Evolutionary conservation across 2,329 filamentous ascomycete genomes (phyloP), one percentile per base, ranked within the genome.

Genomic region (Sporothrix dimorphospora): DNA sequence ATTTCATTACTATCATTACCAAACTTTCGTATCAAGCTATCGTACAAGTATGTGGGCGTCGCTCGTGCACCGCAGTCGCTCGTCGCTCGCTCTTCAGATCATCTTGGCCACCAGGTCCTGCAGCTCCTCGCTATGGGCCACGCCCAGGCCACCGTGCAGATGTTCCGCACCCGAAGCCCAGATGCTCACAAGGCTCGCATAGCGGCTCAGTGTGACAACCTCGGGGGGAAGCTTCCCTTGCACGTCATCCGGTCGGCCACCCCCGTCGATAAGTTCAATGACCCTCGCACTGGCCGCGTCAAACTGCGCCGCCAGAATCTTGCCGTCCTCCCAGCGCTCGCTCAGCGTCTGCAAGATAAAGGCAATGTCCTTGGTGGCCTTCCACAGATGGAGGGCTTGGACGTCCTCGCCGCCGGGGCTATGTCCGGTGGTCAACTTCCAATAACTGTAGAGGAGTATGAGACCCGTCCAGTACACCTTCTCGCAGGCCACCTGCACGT

Each of bases 381-480:
- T 76, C 76, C 76, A 77, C 7, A 77, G 72, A 59, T 76, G 42
- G 1, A 67, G 42, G 7, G 63, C 40, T 6, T 49, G 63, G 14
- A 66, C 14, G n/a, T 27, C 53, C 19, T 21, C 57, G 19, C 34
- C 57, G 30, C 14, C 24, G 57, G 4, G 4, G 30, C 2, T 34
- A 16, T n/a, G n/a, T n/a, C n/a, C 40, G 7, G 9, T 14, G 45
- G 34, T 68, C 12, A 77, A 73, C 34, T 63, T 51, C 75, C 76
- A 76, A 51, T 75, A 77, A 68, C 74, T 75, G 69, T 76, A 74
- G n/a, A 77, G 69, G 19, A 76, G 63, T 0, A 73, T 73, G 2
- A 77, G 68, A 0, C 76, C 76, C 12, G 74, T 75, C 76, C 76
- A 77, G 70, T 77, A 77, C 1, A 76, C 73, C 71, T 77, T 77